These are phyloP conservation scores for Teratosphaeriaceae sp. DNA, from an alignment of 2,329 filamentous ascomycete genomes.

Conservation along the genomic window DNA sequence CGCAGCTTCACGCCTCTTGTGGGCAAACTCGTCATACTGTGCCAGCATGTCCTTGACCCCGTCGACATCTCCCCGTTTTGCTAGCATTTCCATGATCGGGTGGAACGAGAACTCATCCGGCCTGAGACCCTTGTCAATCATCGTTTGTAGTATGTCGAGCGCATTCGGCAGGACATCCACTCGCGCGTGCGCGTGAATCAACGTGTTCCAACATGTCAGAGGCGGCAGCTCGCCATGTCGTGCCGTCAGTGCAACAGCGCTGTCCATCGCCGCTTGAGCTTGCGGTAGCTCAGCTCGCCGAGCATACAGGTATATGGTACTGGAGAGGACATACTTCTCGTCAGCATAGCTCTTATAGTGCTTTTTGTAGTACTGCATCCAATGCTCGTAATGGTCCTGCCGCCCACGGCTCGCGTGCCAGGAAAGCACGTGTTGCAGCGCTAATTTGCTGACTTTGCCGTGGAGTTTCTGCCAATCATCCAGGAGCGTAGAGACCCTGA, in stretches of 20 bases:
- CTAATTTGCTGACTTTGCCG: conserved; percentile 13
- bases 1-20: conserved; percentile 46
- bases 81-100: conserved; percentile 66
- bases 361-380: conserved; percentile 25
- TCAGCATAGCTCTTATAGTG: conserved; percentile 16
- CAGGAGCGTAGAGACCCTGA: conserved; percentile 11
- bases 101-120: conserved; percentile 62
- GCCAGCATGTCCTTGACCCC: conserved; percentile 60
- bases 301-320: conserved; percentile 65
- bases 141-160: conserved; percentile 55
- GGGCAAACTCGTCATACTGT: conserved; percentile 48
- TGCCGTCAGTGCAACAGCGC: conserved; percentile 42
- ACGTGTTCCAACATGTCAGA: conserved; percentile 63
- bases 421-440: conserved; percentile 15
- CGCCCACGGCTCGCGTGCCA: conserved; percentile 31
- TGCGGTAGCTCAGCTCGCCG: conserved; percentile 57
- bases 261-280: conserved; percentile 55
- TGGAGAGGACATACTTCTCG: conserved; percentile 25
- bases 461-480: conserved; percentile 22
- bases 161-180: conserved; percentile 61
- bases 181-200: conserved; percentile 65
- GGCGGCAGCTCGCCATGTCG: conserved; percentile 41
- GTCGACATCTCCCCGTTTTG: conserved; percentile 65
- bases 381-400: conserved; percentile 26
- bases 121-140: conserved; percentile 42